Evolutionary conservation across 768 basidiomycete genomes (phyloP), one percentile per base, ranked within the genome.

Genomic region (Suillus weaverae): DNA sequence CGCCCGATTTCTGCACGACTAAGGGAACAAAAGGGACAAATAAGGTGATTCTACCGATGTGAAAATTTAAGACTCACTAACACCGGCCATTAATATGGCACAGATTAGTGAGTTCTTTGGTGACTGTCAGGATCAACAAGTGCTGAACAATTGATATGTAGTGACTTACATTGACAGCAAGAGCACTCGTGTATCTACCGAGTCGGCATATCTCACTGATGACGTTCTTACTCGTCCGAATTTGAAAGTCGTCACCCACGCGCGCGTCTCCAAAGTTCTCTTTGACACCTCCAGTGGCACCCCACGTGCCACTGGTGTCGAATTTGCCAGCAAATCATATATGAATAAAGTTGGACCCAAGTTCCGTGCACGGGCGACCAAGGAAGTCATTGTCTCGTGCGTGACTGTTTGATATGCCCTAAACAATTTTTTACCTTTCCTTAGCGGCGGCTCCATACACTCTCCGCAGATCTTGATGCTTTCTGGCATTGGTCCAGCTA

Each of bases 401-500:
- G 85, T 80, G 14, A 0, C 16, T 26, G 14, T 18, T 43, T 13
- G 14, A 2, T 35, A 13, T 20, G 38, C 30, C 32, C 4, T 16
- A 2, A 22, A 13, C 16, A 18, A 16, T 51, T 10, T 33, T 14
- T 60, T 56, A 62, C 57, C n/a, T 41, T 14, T 20, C 55, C 48
- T 38, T 39, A 89, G 88, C 14, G 87, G 83, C 36, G 88, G 88
- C 0, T 82, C 88, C 3, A 73, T 90, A 8, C 87, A 90, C 67
- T 83, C 87, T 7, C 89, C 89, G 4, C 76, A 90, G 79, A 83
- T 91, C 60, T 80, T 91, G 16, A 82, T 90, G 81, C 80, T 91
- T 20, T 91, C 90, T 20, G 94, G 94, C 13, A 78, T 95, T 55
- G 94, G 93, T 3, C 90, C 91, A 41, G 80, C 81, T 2, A 78